Conservation (phyloP, 2,329 filamentous ascomycete genomes). For the Aspergillus sclerotialis region DNA sequence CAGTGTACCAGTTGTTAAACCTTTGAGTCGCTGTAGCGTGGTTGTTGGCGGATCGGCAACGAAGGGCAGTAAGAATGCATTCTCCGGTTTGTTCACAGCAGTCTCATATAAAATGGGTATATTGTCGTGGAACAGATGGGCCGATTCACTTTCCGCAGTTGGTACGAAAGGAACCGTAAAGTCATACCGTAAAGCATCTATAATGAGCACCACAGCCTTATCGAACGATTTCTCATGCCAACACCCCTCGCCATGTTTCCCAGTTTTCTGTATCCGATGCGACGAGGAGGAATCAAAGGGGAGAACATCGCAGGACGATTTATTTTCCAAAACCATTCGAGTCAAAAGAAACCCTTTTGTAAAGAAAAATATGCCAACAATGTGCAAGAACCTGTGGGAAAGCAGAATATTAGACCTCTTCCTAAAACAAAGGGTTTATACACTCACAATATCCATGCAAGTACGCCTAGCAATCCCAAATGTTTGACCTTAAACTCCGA, state of each 20-base stretch:
- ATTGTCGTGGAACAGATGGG: conserved; percentile 74
- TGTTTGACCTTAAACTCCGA: conserved; percentile 33
- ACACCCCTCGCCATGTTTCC: conserved; percentile 58
- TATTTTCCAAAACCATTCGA: conserved; percentile 69
- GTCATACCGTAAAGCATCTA: conserved; percentile 93
- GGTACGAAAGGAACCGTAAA: conserved; percentile 75
- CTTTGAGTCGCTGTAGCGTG: conserved; percentile 86
- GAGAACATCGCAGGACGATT: conserved; percentile 61
- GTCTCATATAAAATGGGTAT: conserved; percentile 82
- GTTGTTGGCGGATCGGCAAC: conserved; percentile 95
- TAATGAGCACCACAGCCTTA: conserved; percentile 80
- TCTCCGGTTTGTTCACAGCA: conserved; percentile 63
- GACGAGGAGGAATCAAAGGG: conserved; percentile 49
- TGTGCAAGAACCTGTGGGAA: conserved; percentile 60
- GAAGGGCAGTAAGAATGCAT: conserved; percentile 87
- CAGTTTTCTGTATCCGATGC: conserved; percentile 6
- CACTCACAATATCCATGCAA: conserved; percentile 37
- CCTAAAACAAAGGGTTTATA: not conserved
- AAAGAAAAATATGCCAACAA: conserved; percentile 80
- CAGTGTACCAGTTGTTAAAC: conserved; percentile 86
- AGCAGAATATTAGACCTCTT: not conserved
- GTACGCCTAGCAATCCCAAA: conserved; percentile 28
- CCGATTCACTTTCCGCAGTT: conserved; percentile 36
- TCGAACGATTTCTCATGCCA: conserved; percentile 95
- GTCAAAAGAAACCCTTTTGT: conserved; percentile 92